Evolutionary conservation across 169 alveolate genomes (phyloP).

Genomic region (Babesia ovis): DNA sequence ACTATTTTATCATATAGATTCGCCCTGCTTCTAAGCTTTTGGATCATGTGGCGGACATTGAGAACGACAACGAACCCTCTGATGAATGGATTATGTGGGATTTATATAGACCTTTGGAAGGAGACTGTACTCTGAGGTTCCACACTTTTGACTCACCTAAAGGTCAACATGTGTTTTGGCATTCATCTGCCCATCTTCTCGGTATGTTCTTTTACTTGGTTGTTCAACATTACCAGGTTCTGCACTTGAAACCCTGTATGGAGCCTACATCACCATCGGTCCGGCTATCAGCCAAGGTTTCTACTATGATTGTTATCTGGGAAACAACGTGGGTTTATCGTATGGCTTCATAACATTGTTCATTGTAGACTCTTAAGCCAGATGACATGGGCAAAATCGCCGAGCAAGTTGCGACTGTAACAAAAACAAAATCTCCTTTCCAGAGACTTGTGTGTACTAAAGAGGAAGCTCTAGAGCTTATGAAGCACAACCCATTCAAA

Average conservation of each 20-base stretch:
- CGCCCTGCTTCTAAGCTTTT: background rate
- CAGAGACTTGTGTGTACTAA: conserved; percentile 92
- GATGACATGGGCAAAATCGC: conserved; percentile 62
- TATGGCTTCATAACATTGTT: conserved; percentile 20
- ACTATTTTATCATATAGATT: background rate
- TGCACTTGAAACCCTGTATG: conserved; percentile 92
- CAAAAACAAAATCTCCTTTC: conserved; percentile 89
- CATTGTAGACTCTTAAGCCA: conserved; percentile 66
- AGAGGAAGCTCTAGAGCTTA: conserved; percentile 96
- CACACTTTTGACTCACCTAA: conserved; percentile 90
- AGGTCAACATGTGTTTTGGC: conserved; percentile 97
- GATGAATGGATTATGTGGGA: conserved; percentile 91
- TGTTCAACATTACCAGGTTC: conserved; percentile 71
- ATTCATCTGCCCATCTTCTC: conserved; percentile 96
- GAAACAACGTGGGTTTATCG: conserved; percentile 72
- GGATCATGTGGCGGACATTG: conserved; percentile 47
- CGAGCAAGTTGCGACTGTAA: conserved; percentile 66
- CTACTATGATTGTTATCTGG: conserved; percentile 97
- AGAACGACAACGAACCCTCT: conserved; percentile 19
- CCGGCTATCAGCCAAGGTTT: conserved; percentile 95
- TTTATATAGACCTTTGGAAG: conserved; percentile 94
- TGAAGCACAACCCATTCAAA: conserved; percentile 97
- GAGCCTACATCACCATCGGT: conserved; percentile 97
- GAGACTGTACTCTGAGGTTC: conserved; percentile 90
- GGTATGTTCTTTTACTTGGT: conserved; percentile 62